Evolutionary conservation across 2,329 filamentous ascomycete species (phyloP), one percentile per base, ranked within the genome.

Genomic region (Botryosphaeria dothidea): DNA sequence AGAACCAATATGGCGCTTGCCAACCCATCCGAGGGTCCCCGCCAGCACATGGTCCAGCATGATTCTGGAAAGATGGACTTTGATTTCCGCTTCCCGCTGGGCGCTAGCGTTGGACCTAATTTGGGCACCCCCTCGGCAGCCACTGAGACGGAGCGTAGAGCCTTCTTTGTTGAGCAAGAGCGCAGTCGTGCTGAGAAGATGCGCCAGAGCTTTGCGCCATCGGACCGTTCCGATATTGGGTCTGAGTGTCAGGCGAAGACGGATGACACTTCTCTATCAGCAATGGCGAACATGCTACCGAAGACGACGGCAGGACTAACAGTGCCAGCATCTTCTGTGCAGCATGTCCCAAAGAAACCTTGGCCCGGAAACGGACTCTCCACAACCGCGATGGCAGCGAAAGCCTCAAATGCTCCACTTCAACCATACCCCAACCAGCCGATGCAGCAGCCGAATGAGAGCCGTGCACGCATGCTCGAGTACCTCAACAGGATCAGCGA

Each of bases 91-190:
- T 62, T 61, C 27, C 54, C 54, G 9, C 34, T 31, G 3, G 21
- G 31, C 7, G 19, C 52, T 6, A 29, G 5, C 17, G 19, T 21
- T 11, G 21, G 21, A 17, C 46, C 41, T 23, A 17, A 27, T 13
- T 4, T 31, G 8, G 56, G 45, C 3, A 21, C 17, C 1, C 4
- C 25, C 7, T 1, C 25, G 7, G 34, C 38, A 23, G 11, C 25
- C 5, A 21, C 11, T 23, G 43, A 51, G 3, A n/a, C 9, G 23
- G 51, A 66, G 25, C 60, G 49, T 8, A 41, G 31, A 21, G 52
- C 48, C 8, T 58, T 60, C 36, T 66, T 62, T 36, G 56, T 41
- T 23, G 46, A 67, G 29, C 66, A 67, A 29, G 66, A 67, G 29
- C 66, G 63, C 17, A 49, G 29, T 6, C 66, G 63, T 21, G 58